Evolutionary conservation across 1,139 yeast genomes (phyloP), one percentile per base, ranked within the genome.

Genomic region (Ogataea hybrid): DNA sequence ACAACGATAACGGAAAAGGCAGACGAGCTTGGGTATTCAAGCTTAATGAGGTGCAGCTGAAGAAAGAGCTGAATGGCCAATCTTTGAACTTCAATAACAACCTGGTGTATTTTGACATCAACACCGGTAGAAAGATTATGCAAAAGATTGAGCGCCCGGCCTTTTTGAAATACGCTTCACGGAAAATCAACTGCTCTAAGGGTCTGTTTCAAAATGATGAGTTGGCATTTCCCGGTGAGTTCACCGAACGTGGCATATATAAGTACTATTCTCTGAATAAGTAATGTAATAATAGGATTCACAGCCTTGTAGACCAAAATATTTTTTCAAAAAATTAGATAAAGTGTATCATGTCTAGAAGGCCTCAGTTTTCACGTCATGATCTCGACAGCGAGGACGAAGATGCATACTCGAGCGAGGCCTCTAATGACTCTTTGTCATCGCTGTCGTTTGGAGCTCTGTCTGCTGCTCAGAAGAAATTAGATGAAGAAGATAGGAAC

Each of bases 241-340:
- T 72, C 47, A 65, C 73, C 50, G 87, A 83, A 59, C 67, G 89
- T 41, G 90, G 90, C 1, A 80, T 83, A 46, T 83, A 82, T 59
- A 80, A 81, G 56, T 83, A 83, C 57, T 83, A 83, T 56, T 52
- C 64, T 7, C 39, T 62, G 30, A 59, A 59, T 43, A 59, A 51
- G 41, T 58, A 37, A n/a, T 23, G 18, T 16, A 16, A 28, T 22
- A 23, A 15, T 16, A 21, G 20, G 23, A 25, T 20, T 20, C 37
- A 36, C 39, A 23, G 39, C 34, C 34, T 20, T 21, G 15, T 29
- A 37, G 9, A n/a, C 16, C 21, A 15, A 27, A 35, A 32, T 36
- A 39, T 22, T 30, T 30, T 16, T 23, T 17, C 4, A 6, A 28
- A 31, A 31, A 31, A 25, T 18, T 32, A 21, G 14, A 16, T 30